Conservation (phyloP, 2,329 filamentous ascomycete genomes). For the Fusarium torulosum region DNA sequence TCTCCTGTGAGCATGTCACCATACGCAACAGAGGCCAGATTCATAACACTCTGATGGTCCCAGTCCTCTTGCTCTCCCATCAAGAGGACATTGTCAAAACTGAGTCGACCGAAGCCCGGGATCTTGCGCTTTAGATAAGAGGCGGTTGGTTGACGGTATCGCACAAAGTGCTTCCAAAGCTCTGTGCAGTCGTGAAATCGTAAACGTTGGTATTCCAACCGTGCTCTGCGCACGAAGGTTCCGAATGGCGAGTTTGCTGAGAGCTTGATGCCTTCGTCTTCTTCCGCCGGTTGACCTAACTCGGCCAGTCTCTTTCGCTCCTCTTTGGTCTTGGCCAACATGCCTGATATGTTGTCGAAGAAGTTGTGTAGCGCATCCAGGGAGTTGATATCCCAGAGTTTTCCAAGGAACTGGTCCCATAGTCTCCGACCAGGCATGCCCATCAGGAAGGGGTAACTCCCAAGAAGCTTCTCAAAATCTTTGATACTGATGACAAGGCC, state of each 20-base stretch:
- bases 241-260: conserved; percentile 84
- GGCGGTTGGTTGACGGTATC: conserved; percentile 82
- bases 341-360: conserved; percentile 69
- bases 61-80: conserved; percentile 65
- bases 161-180: conserved; percentile 86
- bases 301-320: conserved; percentile 69
- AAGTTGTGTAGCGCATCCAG: conserved; percentile 84
- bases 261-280: conserved; percentile 70
- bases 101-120: conserved; percentile 66
- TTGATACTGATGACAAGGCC: conserved; percentile 67
- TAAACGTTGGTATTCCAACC: conserved; percentile 83
- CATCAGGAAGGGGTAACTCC: conserved; percentile 63
- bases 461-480: conserved; percentile 70
- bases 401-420: conserved; percentile 87
- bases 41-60: conserved; percentile 57
- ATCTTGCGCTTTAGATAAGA: conserved; percentile 73
- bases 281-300: conserved; percentile 56
- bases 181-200: conserved; percentile 82
- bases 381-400: conserved; percentile 86
- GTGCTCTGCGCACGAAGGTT: conserved; percentile 79
- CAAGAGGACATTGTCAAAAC: conserved; percentile 69
- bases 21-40: conserved; percentile 63
- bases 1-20: conserved; percentile 65
- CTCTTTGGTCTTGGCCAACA: conserved; percentile 73
- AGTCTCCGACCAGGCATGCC: conserved; percentile 80